Percentiles rank a stretch among this genome's conserved stretches.
Evolutionary conservation across 768 basidiomycete genomes (phyloP).

Genomic region (Auriculariales sp.): DNA sequence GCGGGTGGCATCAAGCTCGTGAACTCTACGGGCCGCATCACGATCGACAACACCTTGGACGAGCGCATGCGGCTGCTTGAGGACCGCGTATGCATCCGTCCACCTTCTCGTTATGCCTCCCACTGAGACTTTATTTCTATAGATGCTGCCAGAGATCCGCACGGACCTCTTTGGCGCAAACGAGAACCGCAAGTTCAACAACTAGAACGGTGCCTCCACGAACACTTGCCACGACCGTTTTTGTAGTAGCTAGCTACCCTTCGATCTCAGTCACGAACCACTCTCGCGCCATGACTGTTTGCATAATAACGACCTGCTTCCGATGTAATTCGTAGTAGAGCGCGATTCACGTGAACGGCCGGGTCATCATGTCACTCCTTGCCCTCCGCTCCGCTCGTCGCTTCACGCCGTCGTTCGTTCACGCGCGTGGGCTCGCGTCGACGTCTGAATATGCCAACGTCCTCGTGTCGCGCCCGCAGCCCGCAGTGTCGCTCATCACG

Average conservation of each 20-base stretch:
- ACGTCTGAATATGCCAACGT: constrained; percentile 39
- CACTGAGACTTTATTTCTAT: neutral
- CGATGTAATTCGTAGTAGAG: too few relatives aligned
- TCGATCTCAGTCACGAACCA: too few relatives aligned
- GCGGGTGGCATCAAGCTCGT: constrained; percentile 76
- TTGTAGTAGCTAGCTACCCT: too few relatives aligned
- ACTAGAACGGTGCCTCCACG: constrained; percentile 1
- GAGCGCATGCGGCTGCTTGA: constrained; percentile 81
- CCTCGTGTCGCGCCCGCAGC: constrained; percentile 51
- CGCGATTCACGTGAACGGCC: neutral
- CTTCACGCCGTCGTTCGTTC: neutral
- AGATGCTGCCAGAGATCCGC: constrained; percentile 96
- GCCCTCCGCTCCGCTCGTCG: neutral
- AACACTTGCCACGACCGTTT: too few relatives aligned
- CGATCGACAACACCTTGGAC: constrained; percentile 87
- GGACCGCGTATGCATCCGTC: constrained; percentile 43
- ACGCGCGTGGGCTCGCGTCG: neutral
- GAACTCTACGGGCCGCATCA: constrained; percentile 63
- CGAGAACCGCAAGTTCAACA: constrained; percentile 84
- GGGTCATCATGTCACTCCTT: neutral
- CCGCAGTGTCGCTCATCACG: constrained; percentile 29
- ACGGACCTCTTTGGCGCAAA: constrained; percentile 80
- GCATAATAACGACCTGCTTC: too few relatives aligned
- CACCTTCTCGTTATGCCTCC: neutral
- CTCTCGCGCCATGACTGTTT: too few relatives aligned